These are phyloP conservation scores for Actinidia polygama DNA, from an alignment of 179 eudicot species.

Conservation along the genomic window DNA sequence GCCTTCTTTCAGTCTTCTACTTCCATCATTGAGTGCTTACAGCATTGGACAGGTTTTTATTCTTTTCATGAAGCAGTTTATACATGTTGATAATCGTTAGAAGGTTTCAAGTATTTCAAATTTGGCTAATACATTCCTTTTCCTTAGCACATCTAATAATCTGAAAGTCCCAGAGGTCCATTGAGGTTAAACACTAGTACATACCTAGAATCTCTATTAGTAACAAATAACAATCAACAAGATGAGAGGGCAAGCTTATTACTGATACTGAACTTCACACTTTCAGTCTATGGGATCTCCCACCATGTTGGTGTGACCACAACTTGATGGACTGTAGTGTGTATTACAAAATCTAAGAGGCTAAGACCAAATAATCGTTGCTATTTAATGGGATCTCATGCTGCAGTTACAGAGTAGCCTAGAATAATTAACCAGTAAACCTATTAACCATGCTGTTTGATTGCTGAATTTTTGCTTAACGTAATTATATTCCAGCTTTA, in stretches of 20 bases:
- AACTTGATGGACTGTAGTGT: conserved; percentile 1
- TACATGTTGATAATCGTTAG: conserved; percentile 10
- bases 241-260: neutral
- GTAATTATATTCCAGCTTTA: no score
- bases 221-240: neutral
- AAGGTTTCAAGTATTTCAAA: neutral
- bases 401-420: no score
- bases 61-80: neutral
- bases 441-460: no score
- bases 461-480: no score
- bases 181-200: neutral
- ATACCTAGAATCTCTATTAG: neutral
- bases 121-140: neutral
- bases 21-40: conserved; percentile 87
- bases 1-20: conserved; percentile 92
- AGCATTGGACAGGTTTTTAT: conserved; percentile 75
- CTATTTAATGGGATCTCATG: no score
- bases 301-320: neutral
- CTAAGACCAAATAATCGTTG: no score
- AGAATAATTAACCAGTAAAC: no score
- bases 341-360: neutral
- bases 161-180: neutral
- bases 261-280: neutral
- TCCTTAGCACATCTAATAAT: neutral
- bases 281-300: neutral